These are phyloP conservation scores for Puccinia horiana DNA, from an alignment of 1,284 basidiomycete species.

Conservation along the genomic window DNA sequence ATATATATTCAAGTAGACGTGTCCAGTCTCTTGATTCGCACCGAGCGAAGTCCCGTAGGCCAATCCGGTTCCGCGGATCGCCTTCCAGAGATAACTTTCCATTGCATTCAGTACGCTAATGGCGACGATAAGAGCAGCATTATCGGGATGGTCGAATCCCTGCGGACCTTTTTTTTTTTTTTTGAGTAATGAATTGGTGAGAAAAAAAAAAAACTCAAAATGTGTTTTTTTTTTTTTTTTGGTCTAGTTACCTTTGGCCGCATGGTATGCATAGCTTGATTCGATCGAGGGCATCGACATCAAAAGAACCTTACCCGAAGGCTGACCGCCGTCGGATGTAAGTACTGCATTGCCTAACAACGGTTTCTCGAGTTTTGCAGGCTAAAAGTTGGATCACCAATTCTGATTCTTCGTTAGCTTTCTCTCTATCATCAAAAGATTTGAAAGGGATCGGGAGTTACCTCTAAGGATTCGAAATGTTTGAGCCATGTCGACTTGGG, in stretches of 20 bases:
- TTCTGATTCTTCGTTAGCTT: not conserved
- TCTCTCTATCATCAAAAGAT: constrained; percentile 35
- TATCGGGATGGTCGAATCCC: constrained; percentile 80
- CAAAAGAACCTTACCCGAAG: constrained; percentile 72
- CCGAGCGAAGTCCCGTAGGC: constrained; percentile 87
- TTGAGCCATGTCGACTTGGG: constrained; percentile 74
- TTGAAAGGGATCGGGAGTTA: constrained; percentile 59
- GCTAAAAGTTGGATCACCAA: constrained; percentile 59
- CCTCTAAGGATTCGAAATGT: constrained; percentile 69
- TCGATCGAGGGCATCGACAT: constrained; percentile 91
- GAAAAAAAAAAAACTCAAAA: not conserved
- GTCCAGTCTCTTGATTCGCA: constrained; percentile 77
- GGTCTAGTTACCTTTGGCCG: constrained; percentile 67
- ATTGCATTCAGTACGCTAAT: constrained; percentile 86
- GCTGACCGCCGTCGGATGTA: constrained; percentile 75
- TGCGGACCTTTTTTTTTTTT: constrained; percentile 49
- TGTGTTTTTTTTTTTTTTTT: not conserved
- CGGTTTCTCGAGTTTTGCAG: constrained; percentile 68
- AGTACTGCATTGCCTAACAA: constrained; percentile 72
- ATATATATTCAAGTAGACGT: constrained; percentile 62
- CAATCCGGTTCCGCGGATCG: constrained; percentile 82
- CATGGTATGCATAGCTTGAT: constrained; percentile 81
- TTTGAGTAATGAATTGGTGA: too few species aligned
- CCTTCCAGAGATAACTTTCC: constrained; percentile 86
- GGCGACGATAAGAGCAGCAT: constrained; percentile 80